These are phyloP conservation scores for Fusarium longipes DNA, from an alignment of 2,329 filamentous ascomycete species.

Conservation along the genomic window DNA sequence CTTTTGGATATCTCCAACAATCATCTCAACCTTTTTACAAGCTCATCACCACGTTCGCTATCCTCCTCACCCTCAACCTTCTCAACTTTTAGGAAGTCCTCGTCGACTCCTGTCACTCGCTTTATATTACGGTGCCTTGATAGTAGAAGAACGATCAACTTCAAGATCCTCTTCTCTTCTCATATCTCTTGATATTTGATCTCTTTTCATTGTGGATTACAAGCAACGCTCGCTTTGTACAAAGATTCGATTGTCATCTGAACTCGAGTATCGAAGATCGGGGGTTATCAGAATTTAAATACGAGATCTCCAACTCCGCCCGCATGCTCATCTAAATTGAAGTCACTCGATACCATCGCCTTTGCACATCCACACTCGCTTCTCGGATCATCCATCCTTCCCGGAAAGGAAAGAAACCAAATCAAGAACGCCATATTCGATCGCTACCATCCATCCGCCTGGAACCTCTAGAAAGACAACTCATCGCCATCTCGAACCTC, in stretches of 20 bases:
- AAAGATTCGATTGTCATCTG: slow-evolving; percentile 26
- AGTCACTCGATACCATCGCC: slow-evolving; percentile 35
- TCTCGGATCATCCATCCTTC: slow-evolving; percentile 30
- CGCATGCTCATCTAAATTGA: slow-evolving; percentile 23
- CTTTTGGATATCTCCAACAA: slow-evolving; percentile 45
- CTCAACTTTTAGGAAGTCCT: slow-evolving; percentile 71
- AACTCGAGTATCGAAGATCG: slow-evolving; percentile 21
- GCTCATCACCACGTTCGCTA: slow-evolving; percentile 61
- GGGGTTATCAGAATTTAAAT: slow-evolving; percentile 26
- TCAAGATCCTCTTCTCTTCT: slow-evolving; percentile 51
- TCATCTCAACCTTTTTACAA: slow-evolving; percentile 40
- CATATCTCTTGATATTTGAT: slow-evolving; percentile 42
- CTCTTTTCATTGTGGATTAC: slow-evolving; percentile 33
- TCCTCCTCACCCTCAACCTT: slow-evolving; percentile 51
- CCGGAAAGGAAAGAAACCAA: slow-evolving; percentile 36
- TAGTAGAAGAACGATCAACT: slow-evolving; percentile 36
- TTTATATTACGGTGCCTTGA: slow-evolving; percentile 65
- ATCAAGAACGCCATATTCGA: slow-evolving; percentile 48
- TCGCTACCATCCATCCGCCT: slow-evolving; percentile 50
- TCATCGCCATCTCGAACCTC: too few species aligned
- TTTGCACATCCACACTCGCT: slow-evolving; percentile 51
- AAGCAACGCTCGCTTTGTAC: slow-evolving; percentile 35
- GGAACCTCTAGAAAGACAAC: slow-evolving; percentile 30
- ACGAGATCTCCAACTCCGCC: slow-evolving; percentile 27
- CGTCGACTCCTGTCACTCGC: slow-evolving; percentile 81